Evolutionary conservation across 169 alveolate genomes (phyloP), one percentile per base, ranked within the genome.

Genomic region (Cryptosporidium tyzzeri): DNA sequence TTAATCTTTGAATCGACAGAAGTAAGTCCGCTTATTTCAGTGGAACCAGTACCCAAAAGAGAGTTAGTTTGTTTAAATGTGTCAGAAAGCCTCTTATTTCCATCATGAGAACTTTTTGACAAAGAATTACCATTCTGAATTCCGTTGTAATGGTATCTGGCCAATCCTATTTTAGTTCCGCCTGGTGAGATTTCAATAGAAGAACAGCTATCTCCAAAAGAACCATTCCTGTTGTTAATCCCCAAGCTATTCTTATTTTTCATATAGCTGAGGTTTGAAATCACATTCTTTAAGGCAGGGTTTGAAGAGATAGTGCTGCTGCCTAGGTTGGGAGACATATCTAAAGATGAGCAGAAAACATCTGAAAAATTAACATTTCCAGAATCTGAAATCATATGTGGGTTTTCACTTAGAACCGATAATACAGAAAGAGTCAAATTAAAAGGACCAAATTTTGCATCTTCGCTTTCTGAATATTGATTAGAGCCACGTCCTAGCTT

Each of bases 361-460:
- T 61, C 44, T 29, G 50, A 61, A 21, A 23, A 55, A 55, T 26
- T 26, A 21, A 2, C 16, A 29, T 65, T 65, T 7, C 2, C 50
- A 18, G 51, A 45, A 6, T 62, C 80, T 1, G 89, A 59, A 16
- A 9, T 26, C 71, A 73, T 73, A 10, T 51, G 39, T 10, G 86
- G 86, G 55, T 80, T 80, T 37, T 80, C 89, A 37, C 75, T 80
- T 18, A 80, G 75, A 31, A 80, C 75, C 0, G 89, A 80, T 61
- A 80, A 48, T 0, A 80, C 89, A n/a, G 89, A 69, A 33, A 80
- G 80, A 29, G 89, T 80, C 33, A 80, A 65, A 62, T 80, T 80
- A 33, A 80, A 80, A 29, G 89, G 89, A 3, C 89, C 89, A 62
- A 62, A 65, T 41, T 31, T 31, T 26, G 59, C 39, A 44, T 59